These are phyloP conservation scores for Mayamaea pseudoterrestris DNA, from an alignment of 108 stramenopile genomes.

Conservation along the genomic window DNA sequence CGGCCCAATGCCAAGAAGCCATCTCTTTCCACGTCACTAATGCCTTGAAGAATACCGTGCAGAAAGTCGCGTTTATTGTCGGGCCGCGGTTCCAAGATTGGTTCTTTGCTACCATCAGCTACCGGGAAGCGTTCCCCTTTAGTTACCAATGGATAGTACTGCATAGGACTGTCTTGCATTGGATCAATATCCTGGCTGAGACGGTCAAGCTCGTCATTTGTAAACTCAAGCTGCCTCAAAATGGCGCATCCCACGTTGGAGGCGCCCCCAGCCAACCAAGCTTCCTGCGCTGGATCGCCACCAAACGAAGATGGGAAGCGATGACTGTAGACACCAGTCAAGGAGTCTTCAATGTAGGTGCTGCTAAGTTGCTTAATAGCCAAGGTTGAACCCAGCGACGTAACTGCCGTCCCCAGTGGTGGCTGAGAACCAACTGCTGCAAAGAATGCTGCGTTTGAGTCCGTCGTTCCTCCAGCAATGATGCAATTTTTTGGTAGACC, in stretches of 20 bases:
- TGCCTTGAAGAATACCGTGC: slow-evolving; percentile 69
- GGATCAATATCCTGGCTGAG: slow-evolving; percentile 70
- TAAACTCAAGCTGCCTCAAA: slow-evolving; percentile 60
- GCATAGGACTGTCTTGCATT: slow-evolving; percentile 31
- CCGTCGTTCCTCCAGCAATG: slow-evolving; percentile 86
- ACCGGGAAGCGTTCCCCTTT: slow-evolving; percentile 84
- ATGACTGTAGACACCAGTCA: slow-evolving; percentile 83
- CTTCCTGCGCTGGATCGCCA: slow-evolving; percentile 24
- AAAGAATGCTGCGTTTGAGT: slow-evolving; percentile 89
- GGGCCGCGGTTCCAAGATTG: slow-evolving; percentile 58
- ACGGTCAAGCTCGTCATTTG: slow-evolving; percentile 53
- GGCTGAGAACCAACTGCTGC: slow-evolving; percentile 47
- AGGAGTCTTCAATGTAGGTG: slow-evolving; percentile 73
- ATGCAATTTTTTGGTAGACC: slow-evolving; percentile 40
- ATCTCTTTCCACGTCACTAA: slow-evolving; percentile 64
- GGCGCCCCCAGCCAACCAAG: slow-evolving; percentile 89
- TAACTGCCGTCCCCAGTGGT: slow-evolving; percentile 75
- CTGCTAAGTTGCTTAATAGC: slow-evolving; percentile 77
- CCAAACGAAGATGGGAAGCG: slow-evolving; percentile 48
- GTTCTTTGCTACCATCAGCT: slow-evolving; percentile 67
- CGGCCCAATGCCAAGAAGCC: slow-evolving; percentile 66
- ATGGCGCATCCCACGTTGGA: slow-evolving; percentile 86
- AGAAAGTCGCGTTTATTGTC: slow-evolving; percentile 54
- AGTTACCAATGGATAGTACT: slow-evolving; percentile 78
- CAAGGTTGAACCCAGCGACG: slow-evolving; percentile 74